Conservation (phyloP, 2,329 filamentous ascomycete genomes). For the Botrytis aclada region DNA sequence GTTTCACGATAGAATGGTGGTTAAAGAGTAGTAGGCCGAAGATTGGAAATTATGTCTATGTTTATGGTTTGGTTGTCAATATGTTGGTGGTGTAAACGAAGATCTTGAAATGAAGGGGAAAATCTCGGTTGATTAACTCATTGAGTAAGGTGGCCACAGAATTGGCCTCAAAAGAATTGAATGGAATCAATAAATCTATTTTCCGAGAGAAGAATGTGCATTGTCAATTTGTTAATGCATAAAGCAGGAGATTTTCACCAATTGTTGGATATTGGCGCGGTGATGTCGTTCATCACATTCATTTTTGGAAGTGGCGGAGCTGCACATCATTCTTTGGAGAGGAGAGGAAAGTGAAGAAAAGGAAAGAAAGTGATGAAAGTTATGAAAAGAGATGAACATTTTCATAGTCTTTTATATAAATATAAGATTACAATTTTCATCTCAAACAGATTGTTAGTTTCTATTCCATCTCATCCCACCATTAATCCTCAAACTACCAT, state of each 20-base stretch:
- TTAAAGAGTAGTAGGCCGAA: not conserved
- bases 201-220: not conserved
- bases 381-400: not conserved
- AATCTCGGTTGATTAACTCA: not conserved
- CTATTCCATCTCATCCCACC: not conserved
- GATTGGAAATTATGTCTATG: not conserved
- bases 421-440: not conserved
- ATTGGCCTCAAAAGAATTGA: not conserved
- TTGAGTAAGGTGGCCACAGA: not conserved
- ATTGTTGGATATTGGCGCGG: not conserved
- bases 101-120: not conserved
- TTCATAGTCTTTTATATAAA: not conserved
- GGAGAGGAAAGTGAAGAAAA: not conserved
- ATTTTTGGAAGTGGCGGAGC: conserved; percentile 1
- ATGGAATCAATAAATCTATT: not conserved
- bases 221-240: not conserved
- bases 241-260: conserved; percentile 1
- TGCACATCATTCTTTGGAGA: not conserved
- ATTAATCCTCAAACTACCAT: not conserved
- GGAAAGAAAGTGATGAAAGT: not conserved
- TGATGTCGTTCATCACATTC: not conserved
- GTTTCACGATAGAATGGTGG: not conserved
- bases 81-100: not conserved
- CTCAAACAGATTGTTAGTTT: not conserved
- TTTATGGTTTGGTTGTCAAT: not conserved